These are phyloP conservation scores for Monilinia laxa DNA, from an alignment of 2,329 filamentous ascomycete genomes.

Conservation along the genomic window DNA sequence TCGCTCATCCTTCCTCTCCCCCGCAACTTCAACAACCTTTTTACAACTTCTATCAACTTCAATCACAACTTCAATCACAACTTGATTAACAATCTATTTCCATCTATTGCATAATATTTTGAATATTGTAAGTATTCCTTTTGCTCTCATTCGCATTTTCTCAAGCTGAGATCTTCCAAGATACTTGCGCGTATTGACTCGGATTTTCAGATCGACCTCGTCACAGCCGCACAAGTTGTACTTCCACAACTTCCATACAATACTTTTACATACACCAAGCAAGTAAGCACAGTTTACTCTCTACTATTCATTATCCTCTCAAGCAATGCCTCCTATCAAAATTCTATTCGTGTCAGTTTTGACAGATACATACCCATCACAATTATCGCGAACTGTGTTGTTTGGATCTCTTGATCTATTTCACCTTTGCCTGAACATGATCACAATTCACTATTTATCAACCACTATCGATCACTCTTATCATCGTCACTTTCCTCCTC, in stretches of 20 bases:
- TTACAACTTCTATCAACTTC: constrained; percentile 7
- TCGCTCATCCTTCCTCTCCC: background rate
- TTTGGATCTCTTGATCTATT: constrained; percentile 5
- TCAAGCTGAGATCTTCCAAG: background rate
- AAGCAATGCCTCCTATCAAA: background rate
- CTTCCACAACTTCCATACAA: background rate
- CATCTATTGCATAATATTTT: background rate
- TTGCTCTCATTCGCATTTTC: background rate
- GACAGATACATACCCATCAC: background rate
- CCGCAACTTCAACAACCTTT: constrained; percentile 11
- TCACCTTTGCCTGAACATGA: constrained; percentile 14
- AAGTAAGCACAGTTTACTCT: background rate
- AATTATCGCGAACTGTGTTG: background rate
- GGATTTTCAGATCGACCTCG: constrained; percentile 4
- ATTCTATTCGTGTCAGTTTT: background rate
- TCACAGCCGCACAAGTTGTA: background rate
- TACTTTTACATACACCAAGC: background rate
- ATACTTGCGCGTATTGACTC: background rate
- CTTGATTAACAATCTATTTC: background rate
- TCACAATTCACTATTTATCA: constrained; percentile 3
- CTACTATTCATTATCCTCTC: background rate
- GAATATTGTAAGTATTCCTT: background rate
- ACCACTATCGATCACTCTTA: background rate
- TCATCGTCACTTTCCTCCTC: background rate
- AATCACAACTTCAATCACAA: constrained; percentile 3